A percentile compares a stretch with the other conserved stretches of the same genome.
Evolutionary conservation across 345 rosid genomes (phyloP).

Genomic region (Odontarrhena argentea): DNA sequence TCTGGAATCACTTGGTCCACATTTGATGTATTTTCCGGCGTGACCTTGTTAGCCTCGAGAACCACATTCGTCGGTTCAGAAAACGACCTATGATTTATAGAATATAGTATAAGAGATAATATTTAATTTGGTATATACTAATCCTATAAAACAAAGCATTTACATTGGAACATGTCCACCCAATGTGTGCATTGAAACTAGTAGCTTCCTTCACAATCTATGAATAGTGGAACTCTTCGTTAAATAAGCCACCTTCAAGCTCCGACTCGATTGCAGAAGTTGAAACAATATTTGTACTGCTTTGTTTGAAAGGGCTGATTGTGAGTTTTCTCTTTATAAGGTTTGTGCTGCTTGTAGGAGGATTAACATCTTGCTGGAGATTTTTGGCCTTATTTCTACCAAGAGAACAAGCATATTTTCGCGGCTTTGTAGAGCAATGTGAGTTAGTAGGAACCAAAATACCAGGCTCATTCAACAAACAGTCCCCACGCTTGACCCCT

Average conservation of each 20-base stretch:
- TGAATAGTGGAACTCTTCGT: slow-evolving; percentile 61
- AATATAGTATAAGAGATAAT: slow-evolving; percentile 12
- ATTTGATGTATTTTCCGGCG: slow-evolving; percentile 53
- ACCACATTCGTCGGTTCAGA: slow-evolving; percentile 50
- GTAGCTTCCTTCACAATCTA: slow-evolving; percentile 51
- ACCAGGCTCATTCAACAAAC: slow-evolving; percentile 56
- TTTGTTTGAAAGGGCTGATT: slow-evolving; percentile 73
- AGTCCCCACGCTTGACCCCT: slow-evolving; percentile 60
- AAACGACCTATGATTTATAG: slow-evolving; percentile 46
- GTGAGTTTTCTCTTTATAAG: slow-evolving; percentile 64
- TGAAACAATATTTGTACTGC: slow-evolving; percentile 16
- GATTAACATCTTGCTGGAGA: slow-evolving; percentile 49
- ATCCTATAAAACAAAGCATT: slow-evolving; percentile 18
- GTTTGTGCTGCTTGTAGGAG: slow-evolving; percentile 70
- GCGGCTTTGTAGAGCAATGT: slow-evolving; percentile 64
- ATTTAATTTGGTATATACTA: background rate
- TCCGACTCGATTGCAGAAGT: slow-evolving; percentile 63
- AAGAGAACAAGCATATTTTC: slow-evolving; percentile 46
- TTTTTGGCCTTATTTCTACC: slow-evolving; percentile 45
- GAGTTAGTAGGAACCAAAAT: slow-evolving; percentile 49
- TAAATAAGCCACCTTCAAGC: slow-evolving; percentile 56
- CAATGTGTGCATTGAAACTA: slow-evolving; percentile 22
- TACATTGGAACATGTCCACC: slow-evolving; percentile 52
- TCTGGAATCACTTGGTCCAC: slow-evolving; percentile 48
- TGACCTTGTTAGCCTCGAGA: slow-evolving; percentile 41